Evolutionary conservation across 441 rosid genomes (phyloP).

Genomic region (Omphalea diandra): DNA sequence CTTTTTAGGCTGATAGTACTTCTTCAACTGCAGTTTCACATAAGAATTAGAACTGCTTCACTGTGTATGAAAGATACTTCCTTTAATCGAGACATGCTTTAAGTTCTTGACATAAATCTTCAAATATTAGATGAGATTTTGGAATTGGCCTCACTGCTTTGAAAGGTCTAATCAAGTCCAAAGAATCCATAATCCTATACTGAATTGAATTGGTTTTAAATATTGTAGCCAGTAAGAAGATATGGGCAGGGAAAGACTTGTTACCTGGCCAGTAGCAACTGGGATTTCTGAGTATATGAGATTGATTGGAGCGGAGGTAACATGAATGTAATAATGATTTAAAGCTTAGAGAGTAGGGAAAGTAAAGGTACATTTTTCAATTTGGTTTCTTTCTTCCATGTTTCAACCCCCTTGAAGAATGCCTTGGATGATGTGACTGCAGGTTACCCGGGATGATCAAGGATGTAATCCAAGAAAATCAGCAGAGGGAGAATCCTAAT

Average conservation of each 20-base stretch:
- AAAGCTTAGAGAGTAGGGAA: background rate
- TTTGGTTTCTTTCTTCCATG: conserved; percentile 62
- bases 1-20: conserved; percentile 86
- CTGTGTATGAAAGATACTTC: background rate
- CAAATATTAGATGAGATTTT: background rate
- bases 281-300: conserved; percentile 66
- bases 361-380: conserved; percentile 31
- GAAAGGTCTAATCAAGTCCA: background rate
- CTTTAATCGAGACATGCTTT: no score
- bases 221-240: background rate
- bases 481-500: background rate
- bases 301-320: conserved; percentile 64
- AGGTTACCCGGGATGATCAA: background rate
- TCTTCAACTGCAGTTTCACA: conserved; percentile 68
- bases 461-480: background rate
- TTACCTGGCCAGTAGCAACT: conserved; percentile 82
- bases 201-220: background rate
- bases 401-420: conserved; percentile 53
- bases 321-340: conserved; percentile 22
- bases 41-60: background rate
- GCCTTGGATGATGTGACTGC: conserved; percentile 50
- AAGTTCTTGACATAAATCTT: no score
- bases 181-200: background rate
- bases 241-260: background rate
- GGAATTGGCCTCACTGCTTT: background rate